Base-by-base conservation (phyloP, 2,329 filamentous ascomycete genomes). In the Alternaria sp. region DNA sequence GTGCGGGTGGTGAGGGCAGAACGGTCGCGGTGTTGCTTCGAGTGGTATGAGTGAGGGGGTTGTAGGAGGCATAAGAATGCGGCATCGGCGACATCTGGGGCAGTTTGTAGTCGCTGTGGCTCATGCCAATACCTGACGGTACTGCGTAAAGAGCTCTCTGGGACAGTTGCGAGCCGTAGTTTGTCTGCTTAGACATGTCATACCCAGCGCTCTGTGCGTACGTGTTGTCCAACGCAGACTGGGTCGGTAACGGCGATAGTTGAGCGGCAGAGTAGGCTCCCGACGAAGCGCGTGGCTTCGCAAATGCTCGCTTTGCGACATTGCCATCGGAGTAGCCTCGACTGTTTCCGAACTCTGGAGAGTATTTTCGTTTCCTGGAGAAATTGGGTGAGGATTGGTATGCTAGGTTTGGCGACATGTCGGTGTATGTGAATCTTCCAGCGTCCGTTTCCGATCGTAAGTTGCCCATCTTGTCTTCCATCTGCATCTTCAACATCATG, bases 361-460 rank as follows among this genome's bases (percentile, higher is more conserved):
- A 78, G 64, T 72, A 75, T 60, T 77, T 79, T 61, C 77, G 71
- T 64, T 79, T 79, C 55, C 69, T 73, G 6, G 67, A 60, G 12
- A 72, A 67, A 4, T 74, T 74, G 11, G 76, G 70, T 15, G 75
- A 69, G 15, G 76, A 67, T 58, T 77, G 74, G 56, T 75, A 79
- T 9, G 73, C 64, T 7, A 77, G 71, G 28, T 75, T 74, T 47
- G 75, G 67, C 30, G 76, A 78, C 75, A 79, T 75, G 64, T 87
- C 85, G 58, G 86, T 83, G 69, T 90, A 92, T 11, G 85, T 88
- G 73, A 90, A 92, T 14, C 83, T 82, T 54, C 89, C 89, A 46
- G 90, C 85, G 63, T 88, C 83, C 23, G 86, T 78, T 50, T 85
- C 82, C 12, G 82, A 81, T 26, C 85, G 77, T 28, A 82, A 81